Evolutionary conservation across 202 grass and related monocot species (phyloP).

Genomic region (Bolboschoenoplectus hybrid): DNA sequence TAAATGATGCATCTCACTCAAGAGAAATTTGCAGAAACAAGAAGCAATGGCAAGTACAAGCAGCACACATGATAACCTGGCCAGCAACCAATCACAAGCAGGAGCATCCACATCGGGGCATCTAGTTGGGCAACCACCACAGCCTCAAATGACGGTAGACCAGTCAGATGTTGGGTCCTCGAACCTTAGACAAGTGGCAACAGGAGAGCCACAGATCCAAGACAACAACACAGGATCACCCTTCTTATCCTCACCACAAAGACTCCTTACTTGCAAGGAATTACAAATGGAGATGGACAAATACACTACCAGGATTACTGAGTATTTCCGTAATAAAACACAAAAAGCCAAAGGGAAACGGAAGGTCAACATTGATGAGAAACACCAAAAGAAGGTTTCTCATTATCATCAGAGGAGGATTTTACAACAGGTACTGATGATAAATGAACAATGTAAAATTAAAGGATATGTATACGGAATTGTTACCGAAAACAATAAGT

Average conservation of each 20-base stretch:
- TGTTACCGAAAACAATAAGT: neutral
- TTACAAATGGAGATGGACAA: neutral
- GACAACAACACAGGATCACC: neutral
- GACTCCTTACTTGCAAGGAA: neutral
- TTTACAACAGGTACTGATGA: neutral
- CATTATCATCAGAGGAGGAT: constrained; percentile 20
- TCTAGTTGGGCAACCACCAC: neutral
- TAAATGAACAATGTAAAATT: neutral
- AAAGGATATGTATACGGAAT: constrained; percentile 15
- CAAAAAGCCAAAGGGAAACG: neutral
- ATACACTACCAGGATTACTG: neutral
- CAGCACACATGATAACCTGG: neutral
- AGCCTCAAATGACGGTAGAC: neutral
- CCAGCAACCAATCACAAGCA: neutral
- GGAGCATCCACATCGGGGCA: neutral
- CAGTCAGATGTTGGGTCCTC: neutral
- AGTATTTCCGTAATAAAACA: neutral
- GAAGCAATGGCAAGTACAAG: neutral
- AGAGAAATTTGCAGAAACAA: constrained; percentile 6
- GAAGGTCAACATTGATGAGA: too few relatives aligned
- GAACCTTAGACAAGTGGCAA: neutral
- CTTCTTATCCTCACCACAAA: neutral
- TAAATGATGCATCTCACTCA: neutral
- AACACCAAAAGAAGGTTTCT: constrained; percentile 23
- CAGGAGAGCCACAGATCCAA: neutral